Percentiles rank a stretch among this genome's conserved stretches.
Conservation (phyloP, 129 eudicot species). For the Centrapalus pauciflorus region DNA sequence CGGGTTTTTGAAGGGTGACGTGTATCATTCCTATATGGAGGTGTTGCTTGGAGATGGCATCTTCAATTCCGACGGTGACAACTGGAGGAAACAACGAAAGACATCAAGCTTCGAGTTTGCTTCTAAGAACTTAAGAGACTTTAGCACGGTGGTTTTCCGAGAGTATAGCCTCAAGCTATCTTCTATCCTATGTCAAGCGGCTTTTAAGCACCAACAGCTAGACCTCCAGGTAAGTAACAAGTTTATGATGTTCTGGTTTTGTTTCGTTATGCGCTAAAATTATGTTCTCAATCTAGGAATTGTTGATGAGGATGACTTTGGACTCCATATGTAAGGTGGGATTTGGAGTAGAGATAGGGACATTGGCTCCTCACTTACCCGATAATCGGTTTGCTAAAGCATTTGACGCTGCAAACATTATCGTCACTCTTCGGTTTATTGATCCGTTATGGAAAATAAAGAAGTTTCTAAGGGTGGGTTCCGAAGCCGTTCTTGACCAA, state of each 20-base stretch:
- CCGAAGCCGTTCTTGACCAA: slow-evolving; percentile 81
- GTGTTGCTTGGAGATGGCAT: slow-evolving; percentile 95
- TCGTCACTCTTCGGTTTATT: slow-evolving; percentile 85
- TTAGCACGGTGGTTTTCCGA: slow-evolving; percentile 89
- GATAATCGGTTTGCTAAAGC: slow-evolving; percentile 70
- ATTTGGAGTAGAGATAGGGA: slow-evolving; percentile 92
- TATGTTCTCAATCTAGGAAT: slow-evolving; percentile 39
- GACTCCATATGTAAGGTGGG: slow-evolving; percentile 99
- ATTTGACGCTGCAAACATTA: slow-evolving; percentile 82
- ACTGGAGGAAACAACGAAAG: slow-evolving; percentile 91
- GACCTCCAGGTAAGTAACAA: slow-evolving; percentile 72
- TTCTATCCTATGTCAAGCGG: slow-evolving; percentile 51
- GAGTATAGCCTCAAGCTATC: slow-evolving; percentile 86
- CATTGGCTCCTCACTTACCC: slow-evolving; percentile 72
- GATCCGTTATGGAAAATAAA: slow-evolving; percentile 90
- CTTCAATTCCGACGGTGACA: slow-evolving; percentile 93
- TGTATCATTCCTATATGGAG: slow-evolving; percentile 96
- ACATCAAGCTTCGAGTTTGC: slow-evolving; percentile 98
- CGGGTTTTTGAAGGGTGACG: slow-evolving; percentile 59
- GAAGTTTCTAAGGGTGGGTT: slow-evolving; percentile 70
- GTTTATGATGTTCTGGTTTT: not conserved
- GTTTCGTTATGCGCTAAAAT: not conserved
- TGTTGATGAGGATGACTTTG: slow-evolving; percentile 97
- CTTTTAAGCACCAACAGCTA: slow-evolving; percentile 39
- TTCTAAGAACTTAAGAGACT: slow-evolving; percentile 90